A percentile compares a stretch with the other conserved stretches of the same genome.
Conservation (phyloP, 495 filamentous ascomycete species). For the Collariella sp. region DNA sequence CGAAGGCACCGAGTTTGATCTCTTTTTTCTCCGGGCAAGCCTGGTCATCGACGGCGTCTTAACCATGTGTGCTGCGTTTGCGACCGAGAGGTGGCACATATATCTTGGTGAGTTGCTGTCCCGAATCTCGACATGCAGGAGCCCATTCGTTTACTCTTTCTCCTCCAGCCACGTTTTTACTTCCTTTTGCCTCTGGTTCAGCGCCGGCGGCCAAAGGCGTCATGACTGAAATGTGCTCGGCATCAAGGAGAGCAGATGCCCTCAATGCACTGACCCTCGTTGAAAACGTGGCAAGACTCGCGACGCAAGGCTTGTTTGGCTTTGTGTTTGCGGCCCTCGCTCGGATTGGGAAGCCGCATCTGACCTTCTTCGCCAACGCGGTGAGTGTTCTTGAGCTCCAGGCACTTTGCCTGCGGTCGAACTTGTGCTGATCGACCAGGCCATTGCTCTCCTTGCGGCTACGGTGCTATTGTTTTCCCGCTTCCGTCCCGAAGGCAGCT, state of each 20-base stretch:
- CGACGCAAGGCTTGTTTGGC: slow-evolving; percentile 47
- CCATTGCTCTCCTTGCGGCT: slow-evolving; percentile 36
- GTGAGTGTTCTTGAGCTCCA: slow-evolving; percentile 29
- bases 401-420: no score
- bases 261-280: slow-evolving; percentile 49
- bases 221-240: slow-evolving; percentile 46
- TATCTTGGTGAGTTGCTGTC: slow-evolving; percentile 34
- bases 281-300: slow-evolving; percentile 45
- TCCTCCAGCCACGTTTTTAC: slow-evolving; percentile 31
- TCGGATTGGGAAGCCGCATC: slow-evolving; percentile 36
- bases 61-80: slow-evolving; percentile 44
- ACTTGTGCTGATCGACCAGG: not conserved
- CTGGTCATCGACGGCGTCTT: slow-evolving; percentile 44
- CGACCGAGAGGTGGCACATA: slow-evolving; percentile 45
- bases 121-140: not conserved
- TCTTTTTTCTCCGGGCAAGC: slow-evolving; percentile 46
- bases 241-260: slow-evolving; percentile 41
- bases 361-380: slow-evolving; percentile 48
- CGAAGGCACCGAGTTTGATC: slow-evolving; percentile 42
- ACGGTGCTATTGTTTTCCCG: slow-evolving; percentile 38
- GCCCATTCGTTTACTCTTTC: not conserved
- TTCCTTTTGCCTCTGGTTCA: slow-evolving; percentile 48
- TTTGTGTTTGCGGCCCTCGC: slow-evolving; percentile 46
- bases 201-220: slow-evolving; percentile 50
- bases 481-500: slow-evolving; percentile 39